Evolutionary conservation across 2,329 filamentous ascomycete genomes (phyloP), one percentile per base, ranked within the genome.

Genomic region (Aspergillus puulaauensis): DNA sequence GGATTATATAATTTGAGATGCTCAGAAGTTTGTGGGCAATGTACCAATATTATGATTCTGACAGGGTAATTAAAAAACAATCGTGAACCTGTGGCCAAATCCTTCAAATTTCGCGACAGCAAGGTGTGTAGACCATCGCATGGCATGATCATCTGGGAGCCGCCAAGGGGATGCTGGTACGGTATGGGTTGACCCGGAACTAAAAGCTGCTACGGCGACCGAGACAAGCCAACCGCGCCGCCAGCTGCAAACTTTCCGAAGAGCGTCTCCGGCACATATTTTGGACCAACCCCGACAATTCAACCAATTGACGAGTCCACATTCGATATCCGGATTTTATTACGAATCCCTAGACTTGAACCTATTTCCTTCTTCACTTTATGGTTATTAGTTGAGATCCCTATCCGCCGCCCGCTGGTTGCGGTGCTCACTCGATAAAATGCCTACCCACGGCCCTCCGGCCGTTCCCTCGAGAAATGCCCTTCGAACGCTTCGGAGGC

Each of bases 381-480:
- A 66, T 66, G 64, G 52, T 62, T 21, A 8, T 56, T 58, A 57
- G 54, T 52, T 61, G 45, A 59, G 52, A 56, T 37, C 35, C 37
- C 37, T 24, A 31, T 21, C 48, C 11, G 49, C 40, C 59, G 64
- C 64, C 66, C 64, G 67, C 64, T 66, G 54, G 59, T 61, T 46
- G 70, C 64, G 68, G 64, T 63, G 62, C 59, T 48, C 61, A 59
- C 61, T 37, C 48, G 52, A 40, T 54, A 64, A 55, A 54, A 76
- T 76, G 69, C 64, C 72, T 59, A 59, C 65, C 51, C 66, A 64
- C 52, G 60, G 64, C 51, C 63, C 66, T 39, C 64, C 74, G 19
- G 62, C 70, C 54, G 72, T 78, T 39, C 77, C 77, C 23, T 79
- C 77, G 23, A 75, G 75, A 58, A 76, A 77, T 68, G 76, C 76